These are phyloP conservation scores for Boletellus sp. DNA, from an alignment of 768 basidiomycete genomes.

Conservation along the genomic window DNA sequence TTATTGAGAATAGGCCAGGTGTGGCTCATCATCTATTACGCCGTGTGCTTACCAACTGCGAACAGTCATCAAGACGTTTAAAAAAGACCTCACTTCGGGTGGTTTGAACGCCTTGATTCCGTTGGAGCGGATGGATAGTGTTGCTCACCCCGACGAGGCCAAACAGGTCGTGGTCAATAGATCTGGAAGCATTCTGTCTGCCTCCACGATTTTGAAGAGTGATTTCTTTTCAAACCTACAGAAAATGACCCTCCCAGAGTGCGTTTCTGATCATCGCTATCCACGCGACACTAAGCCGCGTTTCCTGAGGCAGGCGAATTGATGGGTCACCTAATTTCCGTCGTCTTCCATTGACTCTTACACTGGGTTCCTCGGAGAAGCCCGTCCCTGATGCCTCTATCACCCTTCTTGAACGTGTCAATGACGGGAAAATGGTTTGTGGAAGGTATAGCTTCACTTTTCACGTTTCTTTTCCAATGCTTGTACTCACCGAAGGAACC, in stretches of 20 bases:
- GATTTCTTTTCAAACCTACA: slow-evolving; percentile 93
- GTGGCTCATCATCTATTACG: slow-evolving; percentile 7
- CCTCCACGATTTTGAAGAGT: slow-evolving; percentile 91
- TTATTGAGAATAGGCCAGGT: slow-evolving; percentile 84
- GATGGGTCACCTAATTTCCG: slow-evolving; percentile 96
- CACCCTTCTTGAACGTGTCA: slow-evolving; percentile 33
- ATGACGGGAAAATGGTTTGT: slow-evolving; percentile 63
- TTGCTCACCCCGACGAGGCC: slow-evolving; percentile 89
- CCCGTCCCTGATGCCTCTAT: slow-evolving; percentile 30
- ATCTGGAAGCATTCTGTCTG: slow-evolving; percentile 81
- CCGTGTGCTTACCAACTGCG: neutral
- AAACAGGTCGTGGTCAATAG: slow-evolving; percentile 81
- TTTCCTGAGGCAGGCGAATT: slow-evolving; percentile 55
- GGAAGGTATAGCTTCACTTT: slow-evolving; percentile 54
- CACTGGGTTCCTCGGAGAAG: slow-evolving; percentile 21
- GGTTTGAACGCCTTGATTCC: slow-evolving; percentile 78
- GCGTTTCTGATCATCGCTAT: slow-evolving; percentile 21
- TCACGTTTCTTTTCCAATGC: slow-evolving; percentile 3
- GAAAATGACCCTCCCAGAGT: slow-evolving; percentile 96
- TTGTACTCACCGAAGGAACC: slow-evolving; percentile 18
- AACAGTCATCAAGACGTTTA: slow-evolving; percentile 89
- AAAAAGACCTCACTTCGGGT: slow-evolving; percentile 83
- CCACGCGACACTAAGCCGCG: slow-evolving; percentile 1
- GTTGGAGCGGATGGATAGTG: slow-evolving; percentile 68
- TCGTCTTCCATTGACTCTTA: slow-evolving; percentile 62